Evolutionary conservation across 2,329 filamentous ascomycete genomes (phyloP).

Genomic region (Pestalotiopsis sp.): DNA sequence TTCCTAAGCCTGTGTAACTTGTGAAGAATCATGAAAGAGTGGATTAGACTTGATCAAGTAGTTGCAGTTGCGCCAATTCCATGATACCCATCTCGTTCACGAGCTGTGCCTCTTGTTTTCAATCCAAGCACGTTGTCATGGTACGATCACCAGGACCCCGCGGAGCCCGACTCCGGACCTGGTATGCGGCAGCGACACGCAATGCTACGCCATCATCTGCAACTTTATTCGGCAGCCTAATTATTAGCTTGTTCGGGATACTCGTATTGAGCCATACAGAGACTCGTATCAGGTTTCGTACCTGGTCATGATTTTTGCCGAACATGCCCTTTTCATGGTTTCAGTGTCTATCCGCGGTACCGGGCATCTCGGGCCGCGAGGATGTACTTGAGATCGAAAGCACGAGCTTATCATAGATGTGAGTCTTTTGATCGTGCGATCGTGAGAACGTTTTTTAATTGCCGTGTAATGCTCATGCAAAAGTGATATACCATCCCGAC

Average conservation of each 20-base stretch:
- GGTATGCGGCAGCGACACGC: not conserved
- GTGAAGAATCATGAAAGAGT: not conserved
- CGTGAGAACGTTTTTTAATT: no score
- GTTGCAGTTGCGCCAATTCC: no score
- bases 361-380: no score
- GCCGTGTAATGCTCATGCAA: not conserved
- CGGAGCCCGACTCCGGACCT: not conserved
- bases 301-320: not conserved
- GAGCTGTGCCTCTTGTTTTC: not conserved
- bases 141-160: not conserved
- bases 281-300: not conserved
- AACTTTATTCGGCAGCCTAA: not conserved
- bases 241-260: not conserved
- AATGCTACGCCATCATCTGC: not conserved
- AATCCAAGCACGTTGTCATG: not conserved
- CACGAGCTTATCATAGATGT: no score
- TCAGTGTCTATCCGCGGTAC: not conserved
- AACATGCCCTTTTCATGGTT: not conserved
- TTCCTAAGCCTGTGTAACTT: constrained; percentile 10
- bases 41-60: no score
- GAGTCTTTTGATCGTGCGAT: no score
- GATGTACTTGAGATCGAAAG: no score
- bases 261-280: not conserved
- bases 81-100: no score
- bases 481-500: not conserved